Conservation (phyloP, 2,329 filamentous ascomycete genomes). For the Botryotinia narcissicola region DNA sequence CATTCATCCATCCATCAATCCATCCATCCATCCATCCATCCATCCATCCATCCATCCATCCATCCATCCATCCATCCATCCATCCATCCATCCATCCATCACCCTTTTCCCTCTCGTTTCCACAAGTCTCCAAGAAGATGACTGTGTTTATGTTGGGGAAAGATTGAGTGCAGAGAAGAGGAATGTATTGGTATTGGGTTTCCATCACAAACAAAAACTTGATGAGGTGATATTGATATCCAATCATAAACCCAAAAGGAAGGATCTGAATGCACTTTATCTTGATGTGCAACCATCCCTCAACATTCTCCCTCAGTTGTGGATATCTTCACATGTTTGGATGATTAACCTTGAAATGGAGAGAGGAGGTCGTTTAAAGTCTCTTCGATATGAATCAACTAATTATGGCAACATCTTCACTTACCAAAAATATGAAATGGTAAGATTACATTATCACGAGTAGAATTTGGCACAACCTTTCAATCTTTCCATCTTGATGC, state of each 20-base stretch:
- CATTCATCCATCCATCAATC: too few relatives aligned
- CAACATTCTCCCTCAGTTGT: neutral
- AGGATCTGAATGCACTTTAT: neutral
- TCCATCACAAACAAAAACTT: neutral
- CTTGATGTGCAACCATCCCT: neutral
- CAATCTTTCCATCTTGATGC: neutral
- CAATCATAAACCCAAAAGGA: neutral
- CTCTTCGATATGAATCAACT: neutral
- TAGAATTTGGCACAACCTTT: neutral
- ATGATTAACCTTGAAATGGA: neutral
- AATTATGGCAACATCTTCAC: neutral
- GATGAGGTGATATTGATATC: constrained; percentile 15
- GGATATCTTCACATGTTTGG: constrained; percentile 5
- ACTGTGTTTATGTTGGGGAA: neutral
- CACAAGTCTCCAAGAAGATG: neutral
- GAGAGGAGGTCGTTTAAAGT: neutral
- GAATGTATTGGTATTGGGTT: neutral
- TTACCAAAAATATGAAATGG: neutral
- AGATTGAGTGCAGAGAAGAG: neutral
- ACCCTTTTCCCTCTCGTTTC: neutral
- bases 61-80: too few relatives aligned
- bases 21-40: too few relatives aligned
- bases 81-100: neutral
- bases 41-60: neutral
- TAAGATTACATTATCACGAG: neutral